Percentiles rank a stretch among this genome's conserved stretches.
These are phyloP conservation scores for Aspergillus sp. DNA, from an alignment of 2,329 filamentous ascomycete species.

Conservation along the genomic window DNA sequence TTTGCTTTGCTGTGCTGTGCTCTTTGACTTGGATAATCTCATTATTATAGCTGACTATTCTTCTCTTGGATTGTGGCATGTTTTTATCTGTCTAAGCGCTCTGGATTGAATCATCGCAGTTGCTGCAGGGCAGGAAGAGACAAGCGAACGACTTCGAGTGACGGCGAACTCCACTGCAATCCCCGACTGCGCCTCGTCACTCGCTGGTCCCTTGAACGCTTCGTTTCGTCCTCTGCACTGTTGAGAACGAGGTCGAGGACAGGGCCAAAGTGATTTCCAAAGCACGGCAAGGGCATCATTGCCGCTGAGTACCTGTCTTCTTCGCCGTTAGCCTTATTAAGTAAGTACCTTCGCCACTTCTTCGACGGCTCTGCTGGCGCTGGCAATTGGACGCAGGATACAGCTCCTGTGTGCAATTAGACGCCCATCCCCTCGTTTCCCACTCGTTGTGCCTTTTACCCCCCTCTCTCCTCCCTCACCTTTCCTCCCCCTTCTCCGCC, in stretches of 20 bases:
- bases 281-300: not conserved
- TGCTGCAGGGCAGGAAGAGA: conserved; percentile 8
- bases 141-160: conserved; percentile 10
- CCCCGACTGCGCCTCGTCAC: conserved; percentile 23
- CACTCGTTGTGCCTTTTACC: conserved; percentile 6
- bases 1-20: not conserved
- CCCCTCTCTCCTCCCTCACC: conserved; percentile 2
- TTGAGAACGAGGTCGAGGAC: not conserved
- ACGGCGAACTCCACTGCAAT: conserved; percentile 14
- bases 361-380: conserved; percentile 7
- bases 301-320: not conserved
- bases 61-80: not conserved
- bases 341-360: conserved; percentile 5
- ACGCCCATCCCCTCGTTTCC: conserved; percentile 16
- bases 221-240: conserved; percentile 9
- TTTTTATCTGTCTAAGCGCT: conserved; percentile 1
- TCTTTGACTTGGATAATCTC: not conserved
- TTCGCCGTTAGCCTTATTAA: not conserved
- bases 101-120: not conserved
- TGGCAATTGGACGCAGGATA: conserved; percentile 13
- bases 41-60: not conserved
- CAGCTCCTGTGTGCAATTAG: conserved; percentile 7
- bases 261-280: not conserved
- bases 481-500: conserved; percentile 4
- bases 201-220: conserved; percentile 26